Conservation (phyloP, 2,329 filamentous ascomycete species). For the Alternaria arbusti region DNA sequence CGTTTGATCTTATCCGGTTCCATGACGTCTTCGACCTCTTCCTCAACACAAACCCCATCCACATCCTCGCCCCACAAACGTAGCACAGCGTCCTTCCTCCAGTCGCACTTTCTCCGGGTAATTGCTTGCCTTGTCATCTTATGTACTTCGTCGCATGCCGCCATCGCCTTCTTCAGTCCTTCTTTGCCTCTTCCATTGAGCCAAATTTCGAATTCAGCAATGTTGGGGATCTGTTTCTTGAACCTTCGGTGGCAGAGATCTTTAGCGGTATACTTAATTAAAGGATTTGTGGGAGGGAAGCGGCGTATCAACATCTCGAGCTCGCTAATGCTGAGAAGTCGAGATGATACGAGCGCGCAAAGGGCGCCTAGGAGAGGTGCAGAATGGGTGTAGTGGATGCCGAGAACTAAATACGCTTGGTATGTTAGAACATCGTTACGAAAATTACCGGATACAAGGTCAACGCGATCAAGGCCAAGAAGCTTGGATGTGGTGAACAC, state of each 20-base stretch:
- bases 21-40: background rate
- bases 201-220: background rate
- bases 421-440: background rate
- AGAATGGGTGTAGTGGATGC: conserved; percentile 4
- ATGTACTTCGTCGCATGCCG: background rate
- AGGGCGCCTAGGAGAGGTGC: conserved; percentile 5
- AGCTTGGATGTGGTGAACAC: background rate
- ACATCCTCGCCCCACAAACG: background rate
- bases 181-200: background rate
- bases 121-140: background rate
- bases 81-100: background rate
- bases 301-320: background rate
- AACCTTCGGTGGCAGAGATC: conserved; percentile 4
- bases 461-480: background rate
- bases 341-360: background rate
- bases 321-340: background rate
- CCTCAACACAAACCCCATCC: background rate
- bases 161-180: background rate
- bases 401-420: conserved; percentile 4
- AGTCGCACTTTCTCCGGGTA: background rate
- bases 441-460: background rate
- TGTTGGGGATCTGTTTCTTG: conserved; percentile 5
- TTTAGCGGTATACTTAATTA: conserved; percentile 6
- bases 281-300: conserved; percentile 1
- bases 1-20: background rate